Evolutionary conservation across 352 stramenopile genomes (phyloP), one percentile per base, ranked within the genome.

Genomic region (Globisporangium alternatum): DNA sequence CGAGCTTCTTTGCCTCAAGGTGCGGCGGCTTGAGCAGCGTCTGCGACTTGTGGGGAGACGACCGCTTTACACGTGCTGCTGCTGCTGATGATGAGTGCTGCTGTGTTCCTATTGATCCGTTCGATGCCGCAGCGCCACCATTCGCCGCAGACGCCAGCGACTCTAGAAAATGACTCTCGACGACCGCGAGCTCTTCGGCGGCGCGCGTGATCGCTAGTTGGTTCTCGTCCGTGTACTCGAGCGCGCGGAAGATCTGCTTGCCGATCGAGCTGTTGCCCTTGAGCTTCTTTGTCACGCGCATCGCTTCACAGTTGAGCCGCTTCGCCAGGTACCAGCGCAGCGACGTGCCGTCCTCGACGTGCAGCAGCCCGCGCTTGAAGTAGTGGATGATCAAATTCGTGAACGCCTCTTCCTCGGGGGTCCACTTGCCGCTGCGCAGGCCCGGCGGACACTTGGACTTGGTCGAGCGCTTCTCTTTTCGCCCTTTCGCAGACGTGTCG

Each of bases 231-330:
- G 71, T 88, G 68, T 81, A 77, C 57, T 92, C 86, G 5, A 93
- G 77, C 55, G 83, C 74, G 31, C 87, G 83, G 62, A 94, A 96
- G 58, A 96, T 92, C 69, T 96, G 85, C 61, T 96, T 96, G 25
- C 87, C 87, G 68, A 95, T 93, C 39, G 84, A 94, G 68, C 80
- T 91, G 66, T 94, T 92, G 58, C 85, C 85, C 65, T 93, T 96
- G 68, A 96, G 78, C 68, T 96, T 96, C 65, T 96, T 96, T 30
- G 87, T 94, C 60, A 96, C 85, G 45, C 87, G 83, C 87, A 96
- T 96, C 9, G 87, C 83, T 56, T 96, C 86, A 64, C 87, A 96
- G 61, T 94, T 94, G 7, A 96, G 70, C 0, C 82, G 82, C 72
- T 94, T 92, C 6, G 84, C 78, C 41, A 96, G 71, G 73, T 91